A percentile compares a stretch with the other conserved stretches of the same genome.
phyloP scores from a whole-genome alignment of 2,329 filamentous ascomycete genomes.

The Tolypocladium sp. region DNA sequence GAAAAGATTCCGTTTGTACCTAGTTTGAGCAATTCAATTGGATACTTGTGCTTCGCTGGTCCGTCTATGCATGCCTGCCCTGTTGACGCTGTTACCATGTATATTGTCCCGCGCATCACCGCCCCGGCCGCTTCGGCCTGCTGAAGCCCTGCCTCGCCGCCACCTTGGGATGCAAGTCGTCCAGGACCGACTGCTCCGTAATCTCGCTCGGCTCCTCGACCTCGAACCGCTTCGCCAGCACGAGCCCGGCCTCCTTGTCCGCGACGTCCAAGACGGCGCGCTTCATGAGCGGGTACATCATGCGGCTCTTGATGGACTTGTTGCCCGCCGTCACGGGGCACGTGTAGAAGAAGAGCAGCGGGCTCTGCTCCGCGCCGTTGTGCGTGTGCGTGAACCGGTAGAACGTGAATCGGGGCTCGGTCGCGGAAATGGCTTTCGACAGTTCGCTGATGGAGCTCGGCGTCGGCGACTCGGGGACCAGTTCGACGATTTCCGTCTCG shows the following conservation, averaged over 20 bases:
- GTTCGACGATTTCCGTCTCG: slow-evolving; percentile 57
- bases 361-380: slow-evolving; percentile 40
- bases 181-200: slow-evolving; percentile 53
- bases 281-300: slow-evolving; percentile 72
- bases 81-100: not conserved
- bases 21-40: not conserved
- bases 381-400: slow-evolving; percentile 58
- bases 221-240: slow-evolving; percentile 62
- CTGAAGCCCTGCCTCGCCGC: slow-evolving; percentile 62
- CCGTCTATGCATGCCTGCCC: not conserved
- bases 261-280: slow-evolving; percentile 58
- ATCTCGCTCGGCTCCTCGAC: slow-evolving; percentile 62
- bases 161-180: slow-evolving; percentile 59
- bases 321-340: slow-evolving; percentile 57
- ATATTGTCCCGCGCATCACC: slow-evolving; percentile 24
- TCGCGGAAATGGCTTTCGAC: slow-evolving; percentile 48
- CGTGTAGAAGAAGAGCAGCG: slow-evolving; percentile 74
- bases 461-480: slow-evolving; percentile 44
- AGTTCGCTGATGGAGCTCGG: slow-evolving; percentile 51
- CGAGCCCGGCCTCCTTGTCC: slow-evolving; percentile 54
- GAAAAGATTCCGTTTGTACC: not conserved
- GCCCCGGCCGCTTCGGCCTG: slow-evolving; percentile 70
- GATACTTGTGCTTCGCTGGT: not conserved
- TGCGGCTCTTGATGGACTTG: slow-evolving; percentile 70
- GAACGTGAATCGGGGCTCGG: slow-evolving; percentile 70